Evolutionary conservation across 2,329 filamentous ascomycete genomes (phyloP).

Genomic region (Blastomyces percursus): DNA sequence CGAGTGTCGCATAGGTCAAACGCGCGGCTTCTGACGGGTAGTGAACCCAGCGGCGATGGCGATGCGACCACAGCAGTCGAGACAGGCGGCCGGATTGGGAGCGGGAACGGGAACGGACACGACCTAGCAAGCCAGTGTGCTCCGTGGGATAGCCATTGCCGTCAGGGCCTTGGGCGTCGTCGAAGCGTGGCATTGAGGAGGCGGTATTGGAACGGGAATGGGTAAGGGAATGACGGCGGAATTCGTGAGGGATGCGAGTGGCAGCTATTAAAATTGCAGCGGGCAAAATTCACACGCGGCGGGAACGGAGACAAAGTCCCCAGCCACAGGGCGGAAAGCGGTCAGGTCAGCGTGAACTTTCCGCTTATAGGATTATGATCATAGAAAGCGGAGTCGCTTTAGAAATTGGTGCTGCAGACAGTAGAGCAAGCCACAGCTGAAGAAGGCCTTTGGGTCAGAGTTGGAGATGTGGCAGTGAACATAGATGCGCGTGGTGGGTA

Average conservation of each 20-base stretch:
- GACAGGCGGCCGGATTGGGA: background rate
- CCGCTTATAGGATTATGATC: background rate
- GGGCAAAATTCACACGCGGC: background rate
- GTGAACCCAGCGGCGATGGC: conserved; percentile 28
- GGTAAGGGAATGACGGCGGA: conserved; percentile 10
- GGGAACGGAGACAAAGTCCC: background rate
- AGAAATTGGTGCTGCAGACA: background rate
- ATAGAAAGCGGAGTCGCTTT: too few relatives aligned
- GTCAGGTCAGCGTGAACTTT: background rate
- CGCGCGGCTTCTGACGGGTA: conserved; percentile 31
- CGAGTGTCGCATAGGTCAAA: conserved; percentile 36
- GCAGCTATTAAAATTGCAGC: background rate
- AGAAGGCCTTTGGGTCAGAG: background rate
- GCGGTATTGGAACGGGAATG: conserved; percentile 2
- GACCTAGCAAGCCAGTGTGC: conserved; percentile 10
- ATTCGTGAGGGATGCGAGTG: conserved; percentile 12
- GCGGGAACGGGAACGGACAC: conserved; percentile 4
- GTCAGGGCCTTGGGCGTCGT: background rate
- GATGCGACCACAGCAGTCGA: conserved; percentile 19
- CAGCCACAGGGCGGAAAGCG: conserved; percentile 4
- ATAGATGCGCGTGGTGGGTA: background rate
- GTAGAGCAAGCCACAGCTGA: background rate
- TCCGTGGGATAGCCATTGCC: conserved; percentile 7
- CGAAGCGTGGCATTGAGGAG: conserved; percentile 8
- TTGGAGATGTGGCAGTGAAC: background rate